Evolutionary conservation across 192 early-diverging fungal genomes (phyloP), one percentile per base, ranked within the genome.

Genomic region (Mortierella antarctica): DNA sequence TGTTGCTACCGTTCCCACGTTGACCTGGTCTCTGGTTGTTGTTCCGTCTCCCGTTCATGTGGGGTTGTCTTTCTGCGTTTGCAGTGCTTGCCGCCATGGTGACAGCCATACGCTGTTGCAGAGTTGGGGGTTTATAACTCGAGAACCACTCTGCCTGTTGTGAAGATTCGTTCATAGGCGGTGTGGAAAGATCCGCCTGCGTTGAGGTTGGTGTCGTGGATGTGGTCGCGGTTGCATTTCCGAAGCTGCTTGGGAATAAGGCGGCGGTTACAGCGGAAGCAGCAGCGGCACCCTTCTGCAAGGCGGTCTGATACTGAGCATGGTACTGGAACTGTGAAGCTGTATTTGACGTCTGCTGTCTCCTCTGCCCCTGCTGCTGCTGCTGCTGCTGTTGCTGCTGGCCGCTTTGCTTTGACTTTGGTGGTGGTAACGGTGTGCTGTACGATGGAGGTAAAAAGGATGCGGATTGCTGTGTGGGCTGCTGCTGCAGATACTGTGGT

Each of bases 241-340:
- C 47, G 14, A 48, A 21, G 3, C 23, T 8, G 31, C 53, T 23
- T 18, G 57, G 14, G 31, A 62, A 66, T 18, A 79, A 50, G 4
- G 76, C 69, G 17, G 64, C 69, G 7, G 76, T 56, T 12, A 64
- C 76, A 17, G 76, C 76, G 47, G 76, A 79, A 9, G 76, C 76
- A 21, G 76, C 76, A 1, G 76, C 76, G 20, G 76, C 76, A 7
- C 76, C 76, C 21, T 71, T 48, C 40, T 79, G 76, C 64, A 57
- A 71, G 6, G 68, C 55, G 9, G 69, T 65, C 57, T 79, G 76
- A 31, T 79, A 79, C 41, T 79, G 76, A 13, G 69, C 76, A 14
- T 79, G 76, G 17, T 66, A 66, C n/a, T 79, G 76, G 7, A 57
- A 45, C 41, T 71, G 50, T 2, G 62, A 64, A 39, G 57, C 52